Evolutionary conservation across 345 rosid genomes (phyloP).

Genomic region (Corymbia maculata): DNA sequence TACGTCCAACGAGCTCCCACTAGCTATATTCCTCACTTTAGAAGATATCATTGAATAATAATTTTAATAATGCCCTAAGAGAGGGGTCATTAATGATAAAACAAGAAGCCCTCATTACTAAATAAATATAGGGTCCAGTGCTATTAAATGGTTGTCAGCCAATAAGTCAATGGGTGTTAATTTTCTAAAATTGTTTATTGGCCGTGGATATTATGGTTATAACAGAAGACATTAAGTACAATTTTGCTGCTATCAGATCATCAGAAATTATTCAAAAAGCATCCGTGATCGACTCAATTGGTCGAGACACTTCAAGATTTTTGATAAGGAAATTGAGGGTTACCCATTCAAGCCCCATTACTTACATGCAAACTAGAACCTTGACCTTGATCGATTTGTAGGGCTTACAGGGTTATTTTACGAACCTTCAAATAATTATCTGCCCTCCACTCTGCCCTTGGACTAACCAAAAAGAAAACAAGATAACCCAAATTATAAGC

Average conservation of each 20-base stretch:
- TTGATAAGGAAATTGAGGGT: neutral
- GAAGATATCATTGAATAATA: neutral
- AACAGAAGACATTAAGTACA: neutral
- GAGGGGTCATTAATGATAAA: neutral
- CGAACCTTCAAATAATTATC: neutral
- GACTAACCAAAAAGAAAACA: rapidly evolving
- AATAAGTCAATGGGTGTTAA: neutral
- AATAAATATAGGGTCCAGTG: neutral
- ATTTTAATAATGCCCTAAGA: neutral
- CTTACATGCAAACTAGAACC: neutral
- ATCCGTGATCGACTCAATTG: neutral
- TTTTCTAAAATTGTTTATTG: neutral
- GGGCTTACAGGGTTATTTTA: rapidly evolving
- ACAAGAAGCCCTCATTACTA: neutral
- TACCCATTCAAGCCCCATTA: rapidly evolving
- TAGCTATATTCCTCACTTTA: neutral
- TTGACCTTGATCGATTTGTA: neutral
- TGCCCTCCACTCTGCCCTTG: rapidly evolving
- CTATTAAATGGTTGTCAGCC: neutral
- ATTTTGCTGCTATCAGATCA: neutral
- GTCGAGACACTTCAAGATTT: neutral
- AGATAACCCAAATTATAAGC: neutral
- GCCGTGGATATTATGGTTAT: neutral
- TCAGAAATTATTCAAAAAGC: neutral
- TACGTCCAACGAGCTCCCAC: neutral